Percentiles rank a stretch among this genome's conserved stretches.
These are phyloP conservation scores for Quercus parvula DNA, from an alignment of 306 rosid genomes.

Conservation along the genomic window DNA sequence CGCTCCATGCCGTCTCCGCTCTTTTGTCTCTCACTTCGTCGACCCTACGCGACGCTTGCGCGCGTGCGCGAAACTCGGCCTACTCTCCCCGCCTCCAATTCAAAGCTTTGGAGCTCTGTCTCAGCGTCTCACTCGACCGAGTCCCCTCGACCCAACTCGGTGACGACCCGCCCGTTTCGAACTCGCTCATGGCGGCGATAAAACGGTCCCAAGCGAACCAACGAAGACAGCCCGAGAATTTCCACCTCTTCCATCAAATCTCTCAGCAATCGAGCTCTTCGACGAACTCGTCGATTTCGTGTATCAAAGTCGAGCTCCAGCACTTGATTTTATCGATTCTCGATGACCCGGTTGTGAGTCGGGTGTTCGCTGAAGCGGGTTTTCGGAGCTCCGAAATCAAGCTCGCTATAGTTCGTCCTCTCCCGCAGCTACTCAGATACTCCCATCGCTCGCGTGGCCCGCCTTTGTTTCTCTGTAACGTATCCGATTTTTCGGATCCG, in stretches of 20 bases:
- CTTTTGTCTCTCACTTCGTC: slow-evolving; percentile 68
- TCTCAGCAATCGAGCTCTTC: slow-evolving; percentile 38
- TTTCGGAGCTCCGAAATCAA: slow-evolving; percentile 96
- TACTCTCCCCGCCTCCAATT: slow-evolving; percentile 86
- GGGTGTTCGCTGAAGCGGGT: slow-evolving; percentile 92
- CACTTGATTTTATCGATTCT: slow-evolving; percentile 75
- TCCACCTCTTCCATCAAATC: slow-evolving; percentile 60
- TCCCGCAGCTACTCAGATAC: slow-evolving; percentile 53
- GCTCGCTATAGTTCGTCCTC: slow-evolving; percentile 71
- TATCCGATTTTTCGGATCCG: slow-evolving; percentile 40
- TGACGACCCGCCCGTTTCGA: slow-evolving; percentile 85
- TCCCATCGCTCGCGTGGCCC: slow-evolving; percentile 54
- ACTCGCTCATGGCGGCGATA: slow-evolving; percentile 96
- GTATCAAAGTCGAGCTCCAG: slow-evolving; percentile 84
- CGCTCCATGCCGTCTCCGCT: slow-evolving; percentile 88
- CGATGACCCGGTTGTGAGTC: slow-evolving; percentile 94
- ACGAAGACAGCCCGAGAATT: slow-evolving; percentile 81
- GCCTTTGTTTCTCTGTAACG: slow-evolving; percentile 67
- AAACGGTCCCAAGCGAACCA: slow-evolving; percentile 98
- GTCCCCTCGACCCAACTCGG: slow-evolving; percentile 53
- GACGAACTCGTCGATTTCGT: slow-evolving; percentile 45
- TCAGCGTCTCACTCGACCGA: slow-evolving; percentile 81
- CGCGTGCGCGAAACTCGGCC: slow-evolving; percentile 75
- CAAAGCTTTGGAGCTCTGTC: slow-evolving; percentile 86
- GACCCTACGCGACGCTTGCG: slow-evolving; percentile 74